Conservation (phyloP, 2,329 filamentous ascomycete genomes). For the Phoma sp. region DNA sequence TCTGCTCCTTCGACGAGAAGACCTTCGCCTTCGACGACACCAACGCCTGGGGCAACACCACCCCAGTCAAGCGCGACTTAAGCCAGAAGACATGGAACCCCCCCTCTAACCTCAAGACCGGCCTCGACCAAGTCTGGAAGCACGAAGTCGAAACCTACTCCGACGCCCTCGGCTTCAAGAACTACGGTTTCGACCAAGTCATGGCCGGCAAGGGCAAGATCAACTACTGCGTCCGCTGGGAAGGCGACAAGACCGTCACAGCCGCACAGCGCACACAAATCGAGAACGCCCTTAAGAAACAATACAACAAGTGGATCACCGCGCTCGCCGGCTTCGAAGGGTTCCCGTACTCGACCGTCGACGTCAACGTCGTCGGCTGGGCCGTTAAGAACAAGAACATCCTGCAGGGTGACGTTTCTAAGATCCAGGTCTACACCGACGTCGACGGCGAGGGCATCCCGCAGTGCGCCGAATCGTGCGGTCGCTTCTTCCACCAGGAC, state of each 20-base stretch:
- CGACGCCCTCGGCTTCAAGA: constrained; percentile 34
- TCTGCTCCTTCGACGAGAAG: constrained; percentile 29
- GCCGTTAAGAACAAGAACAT: constrained; percentile 51
- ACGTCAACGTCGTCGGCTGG: constrained; percentile 55
- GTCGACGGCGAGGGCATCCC: constrained; percentile 52
- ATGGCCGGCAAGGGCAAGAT: constrained; percentile 44
- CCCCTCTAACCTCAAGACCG: constrained; percentile 32
- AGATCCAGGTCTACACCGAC: constrained; percentile 54
- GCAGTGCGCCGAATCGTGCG: constrained; percentile 53
- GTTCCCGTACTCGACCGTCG: constrained; percentile 53
- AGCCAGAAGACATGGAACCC: constrained; percentile 33
- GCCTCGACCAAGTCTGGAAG: constrained; percentile 36
- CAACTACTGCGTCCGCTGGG: constrained; percentile 57
- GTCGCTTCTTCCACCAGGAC: constrained; percentile 56
- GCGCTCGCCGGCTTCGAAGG: constrained; percentile 55
- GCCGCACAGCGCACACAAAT: constrained; percentile 51
- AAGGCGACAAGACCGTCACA: constrained; percentile 49
- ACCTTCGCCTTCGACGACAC: constrained; percentile 18
- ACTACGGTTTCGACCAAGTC: constrained; percentile 43
- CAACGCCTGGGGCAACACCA: constrained; percentile 24
- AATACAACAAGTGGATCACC: constrained; percentile 54
- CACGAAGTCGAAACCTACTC: constrained; percentile 35
- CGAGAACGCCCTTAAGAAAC: constrained; percentile 44
- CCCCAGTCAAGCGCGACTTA: constrained; percentile 27
- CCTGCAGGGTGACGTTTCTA: constrained; percentile 47